phyloP scores from a whole-genome alignment of 257 asterid species.

The Capsicum chinense region DNA sequence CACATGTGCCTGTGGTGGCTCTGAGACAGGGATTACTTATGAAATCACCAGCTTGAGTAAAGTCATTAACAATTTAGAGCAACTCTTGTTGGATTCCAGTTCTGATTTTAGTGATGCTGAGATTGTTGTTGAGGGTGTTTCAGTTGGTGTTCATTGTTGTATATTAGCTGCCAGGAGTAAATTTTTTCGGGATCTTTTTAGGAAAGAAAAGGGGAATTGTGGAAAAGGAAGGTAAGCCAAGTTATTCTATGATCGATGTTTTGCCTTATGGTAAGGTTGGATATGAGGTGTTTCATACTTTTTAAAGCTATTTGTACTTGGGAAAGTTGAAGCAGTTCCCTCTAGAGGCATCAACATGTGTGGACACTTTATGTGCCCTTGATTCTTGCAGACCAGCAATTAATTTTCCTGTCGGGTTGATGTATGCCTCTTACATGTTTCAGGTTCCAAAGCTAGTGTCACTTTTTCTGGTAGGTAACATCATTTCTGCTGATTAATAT shows the following conservation, averaged over 20 bases:
- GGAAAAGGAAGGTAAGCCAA: conserved; percentile 52
- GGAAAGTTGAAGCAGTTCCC: conserved; percentile 72
- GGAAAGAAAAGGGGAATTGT: conserved; percentile 41
- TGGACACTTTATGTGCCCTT: conserved; percentile 55
- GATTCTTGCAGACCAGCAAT: conserved; percentile 71
- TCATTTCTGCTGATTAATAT: background rate
- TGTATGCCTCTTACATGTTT: conserved; percentile 66
- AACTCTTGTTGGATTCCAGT: conserved; percentile 49
- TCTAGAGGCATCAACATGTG: conserved; percentile 64
- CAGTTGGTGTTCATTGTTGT: conserved; percentile 64
- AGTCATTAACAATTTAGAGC: conserved; percentile 26
- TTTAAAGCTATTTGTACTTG: conserved; percentile 66
- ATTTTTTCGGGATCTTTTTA: conserved; percentile 52
- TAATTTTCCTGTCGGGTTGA: conserved; percentile 60
- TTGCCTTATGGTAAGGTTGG: conserved; percentile 72
- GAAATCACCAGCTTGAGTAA: conserved; percentile 29
- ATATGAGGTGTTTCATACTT: conserved; percentile 56
- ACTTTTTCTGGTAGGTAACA: conserved; percentile 58
- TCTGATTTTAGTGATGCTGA: conserved; percentile 61
- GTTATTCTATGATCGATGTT: conserved; percentile 50
- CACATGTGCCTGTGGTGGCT: conserved; percentile 33
- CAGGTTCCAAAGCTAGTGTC: conserved; percentile 69
- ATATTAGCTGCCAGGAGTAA: conserved; percentile 70
- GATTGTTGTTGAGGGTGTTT: conserved; percentile 54
- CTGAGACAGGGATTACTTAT: conserved; percentile 33